Base-by-base conservation (phyloP, 2,329 filamentous ascomycete genomes). In the Alternaria conjuncta region DNA sequence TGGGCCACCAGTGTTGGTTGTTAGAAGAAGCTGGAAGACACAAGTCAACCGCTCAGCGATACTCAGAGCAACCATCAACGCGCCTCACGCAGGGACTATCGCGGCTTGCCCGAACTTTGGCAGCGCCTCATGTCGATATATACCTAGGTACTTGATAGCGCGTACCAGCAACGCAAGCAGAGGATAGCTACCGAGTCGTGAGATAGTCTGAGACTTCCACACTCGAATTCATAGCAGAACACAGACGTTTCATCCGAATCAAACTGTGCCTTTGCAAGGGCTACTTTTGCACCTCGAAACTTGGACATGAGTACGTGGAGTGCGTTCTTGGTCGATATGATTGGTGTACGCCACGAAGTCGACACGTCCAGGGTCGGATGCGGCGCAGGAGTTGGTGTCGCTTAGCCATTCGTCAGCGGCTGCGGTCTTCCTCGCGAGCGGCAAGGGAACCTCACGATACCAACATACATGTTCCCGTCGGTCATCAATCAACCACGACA, bases 191-290 rank as follows among this genome's bases (percentile, higher is more conserved):
- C 76, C 73, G 74, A 78, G 75, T 66, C 68, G 69, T 63, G 63
- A 68, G 71, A 71, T 70, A 61, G 54, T 82, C 82, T 82, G 73
- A 92, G 89, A 88, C 89, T 86, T 86, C 80, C 87, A 88, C 86
- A 88, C 88, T 86, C 82, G 82, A 81, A 78, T 89, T 87, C 89
- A 89, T 92, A 92, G 90, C 89, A 90, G 87, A 90, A 83, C 81
- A 83, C 82, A 82, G 79, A 79, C 76, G 79, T 71, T 80, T 80
- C 78, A 78, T 69, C 75, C 76, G 77, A 79, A 80, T 72, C 75
- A 71, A 60, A 78, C 75, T 80, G 78, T 80, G 78, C 75, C 76
- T 78, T 77, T 78, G 74, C 75, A 70, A 56, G 61, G 73, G 72
- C 76, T 79, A 68, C 74, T 73, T 76, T 68, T 77, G 72, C 69